Conservation (phyloP, 2,329 filamentous ascomycete species). For the Rachicladosporium sp. region DNA sequence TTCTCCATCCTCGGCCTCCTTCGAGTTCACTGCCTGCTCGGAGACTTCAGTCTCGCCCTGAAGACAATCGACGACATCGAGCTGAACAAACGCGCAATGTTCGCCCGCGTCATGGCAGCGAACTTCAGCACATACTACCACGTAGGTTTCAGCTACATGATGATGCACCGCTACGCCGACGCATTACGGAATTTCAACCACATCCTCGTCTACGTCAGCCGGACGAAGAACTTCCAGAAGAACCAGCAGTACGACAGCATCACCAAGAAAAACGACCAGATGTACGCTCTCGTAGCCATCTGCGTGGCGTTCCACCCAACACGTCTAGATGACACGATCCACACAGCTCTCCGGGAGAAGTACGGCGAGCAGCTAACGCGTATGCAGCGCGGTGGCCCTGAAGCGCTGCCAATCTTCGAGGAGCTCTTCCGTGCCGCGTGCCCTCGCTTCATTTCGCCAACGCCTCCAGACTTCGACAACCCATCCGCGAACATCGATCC, state of each 20-base stretch:
- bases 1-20: constrained; percentile 98
- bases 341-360: constrained; percentile 95
- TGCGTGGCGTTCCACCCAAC: constrained; percentile 97
- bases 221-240: constrained; percentile 99
- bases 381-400: constrained; percentile 90
- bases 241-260: constrained; percentile 96
- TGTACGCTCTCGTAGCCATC: constrained; percentile 98
- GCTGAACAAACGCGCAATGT: constrained; percentile 99
- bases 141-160: constrained; percentile 99
- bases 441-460: constrained; percentile 98
- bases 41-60: constrained; percentile 93
- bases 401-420: constrained; percentile 92
- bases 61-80: constrained; percentile 99
- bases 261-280: constrained; percentile 99
- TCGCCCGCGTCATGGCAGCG: constrained; percentile 96
- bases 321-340: constrained; percentile 94
- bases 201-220: constrained; percentile 95
- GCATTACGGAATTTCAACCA: constrained; percentile 99
- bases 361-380: constrained; percentile 96
- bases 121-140: constrained; percentile 99
- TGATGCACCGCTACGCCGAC: constrained; percentile 99
- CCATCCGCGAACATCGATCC: constrained; percentile 92
- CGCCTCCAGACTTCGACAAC: constrained; percentile 94
- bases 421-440: constrained; percentile 96
- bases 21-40: constrained; percentile 88